Evolutionary conservation across 1,139 yeast genomes (phyloP).

Genomic region (Hyphopichia fennica): DNA sequence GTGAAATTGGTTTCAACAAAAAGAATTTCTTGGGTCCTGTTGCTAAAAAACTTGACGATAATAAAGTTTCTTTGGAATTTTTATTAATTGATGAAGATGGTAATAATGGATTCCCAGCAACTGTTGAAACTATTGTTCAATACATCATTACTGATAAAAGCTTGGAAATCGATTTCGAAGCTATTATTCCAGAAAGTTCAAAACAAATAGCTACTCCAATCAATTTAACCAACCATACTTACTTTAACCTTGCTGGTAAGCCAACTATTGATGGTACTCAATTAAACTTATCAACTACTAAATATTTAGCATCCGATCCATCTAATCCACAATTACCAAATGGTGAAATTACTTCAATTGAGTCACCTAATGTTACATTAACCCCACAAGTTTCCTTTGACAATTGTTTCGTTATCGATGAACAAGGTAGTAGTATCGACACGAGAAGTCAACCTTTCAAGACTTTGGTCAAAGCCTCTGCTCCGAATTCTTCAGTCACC

Average conservation of each 20-base stretch:
- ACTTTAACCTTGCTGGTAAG: slow-evolving; percentile 45
- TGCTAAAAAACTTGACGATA: slow-evolving; percentile 28
- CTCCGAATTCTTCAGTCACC: slow-evolving; percentile 44
- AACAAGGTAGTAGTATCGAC: slow-evolving; percentile 31
- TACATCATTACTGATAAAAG: slow-evolving; percentile 35
- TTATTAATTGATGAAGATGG: slow-evolving; percentile 45
- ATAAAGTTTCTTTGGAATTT: slow-evolving; percentile 38
- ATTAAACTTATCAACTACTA: slow-evolving; percentile 26
- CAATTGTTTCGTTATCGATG: slow-evolving; percentile 50
- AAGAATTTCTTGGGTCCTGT: slow-evolving; percentile 52
- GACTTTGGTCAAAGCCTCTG: slow-evolving; percentile 45
- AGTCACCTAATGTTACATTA: slow-evolving; percentile 20
- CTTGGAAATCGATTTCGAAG: slow-evolving; percentile 49
- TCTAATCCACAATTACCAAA: slow-evolving; percentile 45
- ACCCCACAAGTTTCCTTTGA: slow-evolving; percentile 38
- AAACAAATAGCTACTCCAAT: slow-evolving; percentile 48
- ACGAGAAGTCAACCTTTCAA: slow-evolving; percentile 41
- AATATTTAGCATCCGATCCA: slow-evolving; percentile 38
- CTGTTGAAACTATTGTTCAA: slow-evolving; percentile 41
- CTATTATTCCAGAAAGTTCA: slow-evolving; percentile 38
- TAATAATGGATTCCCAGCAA: slow-evolving; percentile 57
- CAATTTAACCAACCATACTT: slow-evolving; percentile 65
- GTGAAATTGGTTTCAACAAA: slow-evolving; percentile 53
- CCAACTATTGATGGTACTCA: slow-evolving; percentile 33
- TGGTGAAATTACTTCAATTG: slow-evolving; percentile 39